Conservation (phyloP, 2,329 filamentous ascomycete genomes). For the Ophiocordyceps polyrhachis-furcata region DNA sequence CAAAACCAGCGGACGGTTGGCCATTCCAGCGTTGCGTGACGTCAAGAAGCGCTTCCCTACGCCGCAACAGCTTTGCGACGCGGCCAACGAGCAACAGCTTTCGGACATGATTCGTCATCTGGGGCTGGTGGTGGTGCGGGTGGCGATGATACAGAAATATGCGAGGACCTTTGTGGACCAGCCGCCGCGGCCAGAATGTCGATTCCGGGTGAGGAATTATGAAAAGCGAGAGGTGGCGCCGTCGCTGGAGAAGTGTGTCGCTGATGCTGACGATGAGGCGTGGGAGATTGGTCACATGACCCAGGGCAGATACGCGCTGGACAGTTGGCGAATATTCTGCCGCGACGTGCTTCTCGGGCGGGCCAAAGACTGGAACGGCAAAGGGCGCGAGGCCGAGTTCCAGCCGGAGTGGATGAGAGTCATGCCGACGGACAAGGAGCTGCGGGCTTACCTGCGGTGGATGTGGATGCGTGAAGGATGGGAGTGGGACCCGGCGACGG, state of each 20-base stretch:
- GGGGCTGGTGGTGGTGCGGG: slow-evolving; percentile 51
- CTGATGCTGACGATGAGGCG: slow-evolving; percentile 16
- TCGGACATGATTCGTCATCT: slow-evolving; percentile 46
- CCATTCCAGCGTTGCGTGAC: slow-evolving; percentile 56
- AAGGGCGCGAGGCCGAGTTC: slow-evolving; percentile 31
- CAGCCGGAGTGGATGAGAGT: slow-evolving; percentile 87
- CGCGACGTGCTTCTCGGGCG: slow-evolving; percentile 55
- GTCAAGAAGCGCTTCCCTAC: slow-evolving; percentile 53
- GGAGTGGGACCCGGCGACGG: slow-evolving; percentile 59
- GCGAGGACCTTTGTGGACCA: slow-evolving; percentile 47
- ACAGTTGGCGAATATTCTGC: slow-evolving; percentile 90
- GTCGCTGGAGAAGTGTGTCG: background rate
- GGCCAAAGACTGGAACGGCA: slow-evolving; percentile 47
- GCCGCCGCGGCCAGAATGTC: slow-evolving; percentile 39
- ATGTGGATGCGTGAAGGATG: slow-evolving; percentile 81
- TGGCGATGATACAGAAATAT: slow-evolving; percentile 48
- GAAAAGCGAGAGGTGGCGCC: slow-evolving; percentile 14
- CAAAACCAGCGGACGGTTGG: slow-evolving; percentile 53
- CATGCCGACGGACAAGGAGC: slow-evolving; percentile 65
- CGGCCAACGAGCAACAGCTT: slow-evolving; percentile 29
- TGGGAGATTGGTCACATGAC: slow-evolving; percentile 83
- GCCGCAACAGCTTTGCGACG: slow-evolving; percentile 39
- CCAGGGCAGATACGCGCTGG: slow-evolving; percentile 63
- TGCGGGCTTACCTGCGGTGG: slow-evolving; percentile 75
- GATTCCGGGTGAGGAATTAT: slow-evolving; percentile 35